Evolutionary conservation across 2,329 filamentous ascomycete species (phyloP).

Genomic region (Didymellaceae sp.): DNA sequence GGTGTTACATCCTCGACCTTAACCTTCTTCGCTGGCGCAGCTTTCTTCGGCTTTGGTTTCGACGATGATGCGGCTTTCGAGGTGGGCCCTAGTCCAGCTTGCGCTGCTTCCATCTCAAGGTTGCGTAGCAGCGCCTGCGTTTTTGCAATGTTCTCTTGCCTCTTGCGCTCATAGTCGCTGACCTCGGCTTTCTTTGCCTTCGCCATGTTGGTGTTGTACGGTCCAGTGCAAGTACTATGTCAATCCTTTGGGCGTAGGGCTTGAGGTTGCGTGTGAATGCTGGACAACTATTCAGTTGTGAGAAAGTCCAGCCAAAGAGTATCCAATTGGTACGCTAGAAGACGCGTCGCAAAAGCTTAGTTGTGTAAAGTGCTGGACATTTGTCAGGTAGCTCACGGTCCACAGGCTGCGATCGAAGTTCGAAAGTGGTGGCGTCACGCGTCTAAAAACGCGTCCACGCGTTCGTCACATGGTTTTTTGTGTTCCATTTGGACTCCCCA

Average conservation of each 20-base stretch:
- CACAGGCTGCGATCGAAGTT: no score
- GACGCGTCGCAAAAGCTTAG: no score
- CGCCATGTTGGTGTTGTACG: conserved; percentile 37
- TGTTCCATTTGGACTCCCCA: no score
- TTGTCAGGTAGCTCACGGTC: no score
- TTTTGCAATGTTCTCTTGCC: conserved; percentile 84
- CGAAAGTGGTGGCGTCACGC: conserved; percentile 19
- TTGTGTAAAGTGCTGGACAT: no score
- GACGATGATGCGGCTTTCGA: conserved; percentile 57
- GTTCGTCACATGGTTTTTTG: conserved; percentile 15
- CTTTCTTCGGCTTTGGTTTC: conserved; percentile 53
- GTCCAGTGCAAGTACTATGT: no score
- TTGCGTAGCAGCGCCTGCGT: conserved; percentile 84
- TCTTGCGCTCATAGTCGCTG: conserved; percentile 85
- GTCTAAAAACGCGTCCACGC: conserved; percentile 12
- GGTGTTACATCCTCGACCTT: conserved; percentile 66
- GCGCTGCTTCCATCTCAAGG: conserved; percentile 70
- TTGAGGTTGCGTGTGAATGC: background rate
- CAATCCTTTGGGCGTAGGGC: no score
- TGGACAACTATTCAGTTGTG: no score
- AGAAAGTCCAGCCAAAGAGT: no score
- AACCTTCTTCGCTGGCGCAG: conserved; percentile 54
- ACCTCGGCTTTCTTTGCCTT: conserved; percentile 60
- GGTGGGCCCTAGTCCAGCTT: conserved; percentile 70
- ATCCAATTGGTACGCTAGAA: no score